These are phyloP conservation scores for Alternaria triticimaculans DNA, from an alignment of 2,329 filamentous ascomycete genomes.

Conservation along the genomic window DNA sequence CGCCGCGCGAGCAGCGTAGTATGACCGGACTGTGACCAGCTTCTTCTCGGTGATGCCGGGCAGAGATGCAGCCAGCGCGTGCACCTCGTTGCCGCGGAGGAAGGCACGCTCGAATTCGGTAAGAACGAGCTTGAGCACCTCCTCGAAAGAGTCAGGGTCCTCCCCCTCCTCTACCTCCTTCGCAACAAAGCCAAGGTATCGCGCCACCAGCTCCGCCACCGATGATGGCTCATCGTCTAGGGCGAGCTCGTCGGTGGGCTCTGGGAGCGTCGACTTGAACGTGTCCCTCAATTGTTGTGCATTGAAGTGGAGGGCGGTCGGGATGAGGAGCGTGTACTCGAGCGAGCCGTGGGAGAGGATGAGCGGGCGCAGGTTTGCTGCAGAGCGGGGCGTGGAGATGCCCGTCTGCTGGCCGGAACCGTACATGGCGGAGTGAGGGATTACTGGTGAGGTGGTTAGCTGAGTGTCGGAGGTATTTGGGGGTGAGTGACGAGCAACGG, in stretches of 20 bases:
- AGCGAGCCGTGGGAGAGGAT: slow-evolving; percentile 91
- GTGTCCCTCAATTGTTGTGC: slow-evolving; percentile 92
- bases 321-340: slow-evolving; percentile 94
- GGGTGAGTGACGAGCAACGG: not conserved
- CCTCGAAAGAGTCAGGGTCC: slow-evolving; percentile 88
- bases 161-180: slow-evolving; percentile 90
- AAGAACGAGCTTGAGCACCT: slow-evolving; percentile 88
- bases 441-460: slow-evolving; percentile 16
- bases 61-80: slow-evolving; percentile 82
- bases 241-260: slow-evolving; percentile 94
- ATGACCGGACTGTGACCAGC: slow-evolving; percentile 84
- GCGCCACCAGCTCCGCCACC: slow-evolving; percentile 85
- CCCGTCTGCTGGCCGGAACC: slow-evolving; percentile 91
- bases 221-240: slow-evolving; percentile 99
- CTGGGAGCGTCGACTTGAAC: slow-evolving; percentile 83
- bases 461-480: too few relatives aligned
- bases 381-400: slow-evolving; percentile 94
- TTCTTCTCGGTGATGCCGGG: slow-evolving; percentile 95
- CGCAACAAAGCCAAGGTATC: slow-evolving; percentile 91
- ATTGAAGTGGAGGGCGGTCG: slow-evolving; percentile 94
- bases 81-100: slow-evolving; percentile 93
- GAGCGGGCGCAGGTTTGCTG: slow-evolving; percentile 88
- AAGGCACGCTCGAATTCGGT: slow-evolving; percentile 98
- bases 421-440: slow-evolving; percentile 66
- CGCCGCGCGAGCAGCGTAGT: slow-evolving; percentile 87